phyloP scores from a whole-genome alignment of 495 filamentous ascomycete genomes.

The Hypoxylon rickii region DNA sequence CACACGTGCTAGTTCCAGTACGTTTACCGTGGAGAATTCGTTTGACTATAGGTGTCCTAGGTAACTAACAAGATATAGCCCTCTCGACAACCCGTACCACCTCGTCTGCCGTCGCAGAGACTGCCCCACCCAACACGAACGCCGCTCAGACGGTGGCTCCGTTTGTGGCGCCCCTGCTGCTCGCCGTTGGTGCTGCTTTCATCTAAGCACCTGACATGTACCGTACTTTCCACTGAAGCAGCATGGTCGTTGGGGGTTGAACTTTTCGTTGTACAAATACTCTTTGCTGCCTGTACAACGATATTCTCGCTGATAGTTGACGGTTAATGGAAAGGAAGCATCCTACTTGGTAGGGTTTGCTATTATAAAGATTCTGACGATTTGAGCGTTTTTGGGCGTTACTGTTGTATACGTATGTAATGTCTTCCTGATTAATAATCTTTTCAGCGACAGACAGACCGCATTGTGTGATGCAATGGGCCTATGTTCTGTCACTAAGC shows the following conservation, averaged over 20 bases:
- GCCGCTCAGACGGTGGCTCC: conserved; percentile 34
- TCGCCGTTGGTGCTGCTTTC: conserved; percentile 32
- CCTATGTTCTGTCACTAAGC: too few relatives aligned
- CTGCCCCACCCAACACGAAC: conserved; percentile 32
- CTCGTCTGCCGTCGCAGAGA: conserved; percentile 17
- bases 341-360: conserved; percentile 7
- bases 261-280: conserved; percentile 27
- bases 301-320: conserved; percentile 9
- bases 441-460: conserved; percentile 11
- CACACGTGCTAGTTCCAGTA: conserved; percentile 34
- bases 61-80: conserved; percentile 30
- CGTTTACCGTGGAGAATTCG: conserved; percentile 19
- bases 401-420: conserved; percentile 19
- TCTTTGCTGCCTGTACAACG: conserved; percentile 22
- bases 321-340: conserved; percentile 23
- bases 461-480: neutral
- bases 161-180: conserved; percentile 34
- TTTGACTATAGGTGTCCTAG: too few relatives aligned
- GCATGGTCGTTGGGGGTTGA: neutral
- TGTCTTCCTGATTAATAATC: conserved; percentile 18
- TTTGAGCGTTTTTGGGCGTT: conserved; percentile 7
- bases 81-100: conserved; percentile 25
- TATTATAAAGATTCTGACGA: neutral
- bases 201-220: conserved; percentile 18
- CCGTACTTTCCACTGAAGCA: neutral